Evolutionary conservation across 2,329 filamentous ascomycete genomes (phyloP), one percentile per base, ranked within the genome.

Genomic region (Thermochaetoides dissita): DNA sequence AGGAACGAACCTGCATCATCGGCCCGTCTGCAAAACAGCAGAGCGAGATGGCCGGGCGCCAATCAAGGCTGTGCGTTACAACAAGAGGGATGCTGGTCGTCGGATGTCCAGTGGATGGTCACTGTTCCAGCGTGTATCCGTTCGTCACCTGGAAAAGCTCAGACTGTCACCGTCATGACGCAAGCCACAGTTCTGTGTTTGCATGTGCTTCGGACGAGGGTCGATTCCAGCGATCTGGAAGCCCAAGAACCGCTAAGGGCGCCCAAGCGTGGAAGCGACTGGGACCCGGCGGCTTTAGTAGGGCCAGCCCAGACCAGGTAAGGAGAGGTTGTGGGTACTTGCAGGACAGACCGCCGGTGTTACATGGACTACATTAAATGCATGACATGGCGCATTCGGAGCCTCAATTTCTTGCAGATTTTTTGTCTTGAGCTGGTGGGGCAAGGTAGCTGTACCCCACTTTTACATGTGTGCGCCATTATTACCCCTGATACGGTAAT

Each of bases 141-240:
- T 24, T 5, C 17, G 17, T 24, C 3, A 24, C 17, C 17, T 24
- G 17, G 17, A 24, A 24, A 34, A 43, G 46, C 42, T 51, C 46
- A 48, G 46, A 39, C 36, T 24, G 40, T 47, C 31, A 38, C 41
- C 39, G 37, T 50, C 48, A 53, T 53, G 51, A 53, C 51, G 49
- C 49, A 50, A 42, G 31, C 34, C 17, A 5, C 5, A 24, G 17
- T 24, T 24, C 17, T 24, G 17, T 24, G 17, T 24, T 24, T 24
- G 17, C 17, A 24, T 24, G 36, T 44, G 43, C 42, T 46, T 40
- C 37, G 40, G 42, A 46, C 40, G 41, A 24, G 17, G 3, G 17
- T 24, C 5, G 17, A 24, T 24, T 24, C 17, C 17, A 24, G 17
- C 17, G 17, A 24, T 24, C 17, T 24, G 17, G 17, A 36, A 17